Base-by-base conservation (phyloP, 495 filamentous ascomycete genomes). In the Sordaria brevicollis region DNA sequence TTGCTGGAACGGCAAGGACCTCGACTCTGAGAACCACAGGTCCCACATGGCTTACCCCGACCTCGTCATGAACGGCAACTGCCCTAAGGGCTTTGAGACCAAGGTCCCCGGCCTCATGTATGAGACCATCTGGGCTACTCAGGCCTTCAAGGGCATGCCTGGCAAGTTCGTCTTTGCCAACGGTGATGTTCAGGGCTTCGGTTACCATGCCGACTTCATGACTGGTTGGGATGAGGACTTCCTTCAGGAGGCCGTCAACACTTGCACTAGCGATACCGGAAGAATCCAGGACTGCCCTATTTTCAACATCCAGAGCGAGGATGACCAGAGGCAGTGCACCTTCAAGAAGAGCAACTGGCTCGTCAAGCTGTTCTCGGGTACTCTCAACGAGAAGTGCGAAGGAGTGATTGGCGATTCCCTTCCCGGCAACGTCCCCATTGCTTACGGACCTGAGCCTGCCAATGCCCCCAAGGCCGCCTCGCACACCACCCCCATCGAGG, bases 201-300 rank as follows among this genome's bases (percentile, higher is more conserved):
- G 92, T 19, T 93, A 93, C 74, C 93, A 97, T 73, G 93, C 86
- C 35, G 93, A 97, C 76, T 96, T 96, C 80, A 91, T 96, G 74
- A 86, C 82, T 65, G 93, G 90, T 39, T 97, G 93, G 93, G 86
- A 93, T 29, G 75, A 77, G 5, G 80, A 80, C 2, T 85, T 89
- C 74, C 81, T 91, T 37, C 86, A 90, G 77, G 34, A 76, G 17
- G 89, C 89, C 38, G 78, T 91, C 69, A 71, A 89, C 65, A 80
- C 76, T 31, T 93, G 90, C 82, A 85, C 83, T 67, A 81, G 80
- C 70, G 62, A 73, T 4, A 85, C 81, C 66, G 86, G 86, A 31
- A 75, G 69, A 5, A 79, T 90, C 19, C 70, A 81, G 3, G 82
- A 87, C 71, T 93, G 91, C 78, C 80, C 80, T 0, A 70, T 84